Conservation (phyloP, 2,329 filamentous ascomycete species). For the Fusarium sp. region DNA sequence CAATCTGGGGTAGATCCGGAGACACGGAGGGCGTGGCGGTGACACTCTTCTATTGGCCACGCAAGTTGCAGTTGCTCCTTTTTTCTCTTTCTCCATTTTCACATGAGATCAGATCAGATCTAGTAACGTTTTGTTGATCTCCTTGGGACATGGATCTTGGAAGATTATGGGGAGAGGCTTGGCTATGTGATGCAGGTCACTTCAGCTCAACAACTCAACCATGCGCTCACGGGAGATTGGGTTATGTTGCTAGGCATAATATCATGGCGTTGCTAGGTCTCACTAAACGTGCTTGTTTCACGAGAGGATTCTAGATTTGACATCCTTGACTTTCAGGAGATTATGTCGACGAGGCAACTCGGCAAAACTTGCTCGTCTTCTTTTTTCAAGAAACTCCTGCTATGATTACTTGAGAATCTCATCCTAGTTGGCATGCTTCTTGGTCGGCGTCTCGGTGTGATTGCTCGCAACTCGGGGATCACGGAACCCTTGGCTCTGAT, state of each 20-base stretch:
- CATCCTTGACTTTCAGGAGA: background rate
- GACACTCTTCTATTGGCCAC: background rate
- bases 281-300: background rate
- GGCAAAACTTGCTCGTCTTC: background rate
- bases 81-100: background rate
- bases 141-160: background rate
- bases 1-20: slow-evolving; percentile 32
- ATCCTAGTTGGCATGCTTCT: slow-evolving; percentile 2
- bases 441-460: slow-evolving; percentile 23
- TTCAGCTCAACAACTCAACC: slow-evolving; percentile 20
- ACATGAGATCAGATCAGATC: background rate
- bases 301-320: background rate
- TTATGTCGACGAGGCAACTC: background rate
- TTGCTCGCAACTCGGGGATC: slow-evolving; percentile 26
- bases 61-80: background rate
- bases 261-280: background rate
- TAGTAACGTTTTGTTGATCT: background rate
- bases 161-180: background rate
- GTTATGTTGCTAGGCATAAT: background rate
- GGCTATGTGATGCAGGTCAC: background rate
- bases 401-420: background rate
- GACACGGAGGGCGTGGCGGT: slow-evolving; percentile 26
- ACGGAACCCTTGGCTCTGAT: slow-evolving; percentile 17
- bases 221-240: slow-evolving; percentile 28
- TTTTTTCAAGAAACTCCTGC: slow-evolving; percentile 13